phyloP scores from a whole-genome alignment of 345 rosid species.

The Euclidium syriacum region DNA sequence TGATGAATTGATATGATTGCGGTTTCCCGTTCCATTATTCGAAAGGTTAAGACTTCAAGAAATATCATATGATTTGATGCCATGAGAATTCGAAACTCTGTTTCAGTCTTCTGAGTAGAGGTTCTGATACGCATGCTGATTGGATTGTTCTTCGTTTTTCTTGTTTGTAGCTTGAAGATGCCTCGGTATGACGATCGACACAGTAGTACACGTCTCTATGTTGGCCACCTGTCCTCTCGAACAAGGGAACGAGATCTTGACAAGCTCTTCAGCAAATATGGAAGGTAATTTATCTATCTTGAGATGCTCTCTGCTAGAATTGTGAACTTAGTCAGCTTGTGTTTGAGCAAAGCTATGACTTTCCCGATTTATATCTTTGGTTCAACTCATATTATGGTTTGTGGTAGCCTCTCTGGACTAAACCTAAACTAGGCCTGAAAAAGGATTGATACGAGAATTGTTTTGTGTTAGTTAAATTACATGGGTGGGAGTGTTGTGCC shows the following conservation, averaged over 20 bases:
- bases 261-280: slow-evolving; percentile 45
- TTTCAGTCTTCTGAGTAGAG: not conserved
- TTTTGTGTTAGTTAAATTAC: not conserved
- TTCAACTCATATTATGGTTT: not conserved
- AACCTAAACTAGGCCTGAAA: not conserved
- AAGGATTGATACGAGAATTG: not conserved
- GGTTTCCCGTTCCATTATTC: not conserved
- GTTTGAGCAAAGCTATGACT: not conserved
- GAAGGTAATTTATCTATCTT: slow-evolving; percentile 35
- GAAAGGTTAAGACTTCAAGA: not conserved
- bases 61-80: not conserved
- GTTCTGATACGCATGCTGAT: not conserved
- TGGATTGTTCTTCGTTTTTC: not conserved
- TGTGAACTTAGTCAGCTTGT: not conserved
- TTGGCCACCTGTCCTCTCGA: slow-evolving; percentile 41
- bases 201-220: slow-evolving; percentile 44
- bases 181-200: slow-evolving; percentile 38
- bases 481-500: slow-evolving; percentile 19
- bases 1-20: not conserved
- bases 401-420: not conserved
- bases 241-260: slow-evolving; percentile 49
- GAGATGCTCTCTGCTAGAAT: not conserved
- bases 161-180: slow-evolving; percentile 28
- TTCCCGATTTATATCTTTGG: not conserved
- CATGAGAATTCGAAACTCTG: not conserved